Evolutionary conservation across 164 flowering plant species (phyloP), one percentile per base, ranked within the genome.

Genomic region (Aristolochia fimbriata): DNA sequence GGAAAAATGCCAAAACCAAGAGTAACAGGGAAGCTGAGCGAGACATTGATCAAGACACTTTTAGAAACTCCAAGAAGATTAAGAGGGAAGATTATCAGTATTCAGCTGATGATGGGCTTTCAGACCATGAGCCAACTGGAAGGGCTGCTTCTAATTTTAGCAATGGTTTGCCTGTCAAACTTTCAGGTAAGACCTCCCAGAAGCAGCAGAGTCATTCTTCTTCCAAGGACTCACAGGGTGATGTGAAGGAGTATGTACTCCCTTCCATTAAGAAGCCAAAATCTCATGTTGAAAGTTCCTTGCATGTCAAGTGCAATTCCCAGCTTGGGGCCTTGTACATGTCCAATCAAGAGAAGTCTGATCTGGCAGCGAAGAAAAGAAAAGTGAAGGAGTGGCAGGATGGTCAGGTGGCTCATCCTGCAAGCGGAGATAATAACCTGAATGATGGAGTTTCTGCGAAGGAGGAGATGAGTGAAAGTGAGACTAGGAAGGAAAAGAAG

Each of bases 31-130:
- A 56, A 27, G 22, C 61, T 57, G 77, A 74, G 77, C 74, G 81
- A 68, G 78, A 56, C 22, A 21, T 60, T 55, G 77, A 76, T 60
- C 77, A 66, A 64, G 83, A 78, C 62, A 58, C 27, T 69, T 63
- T 51, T 62, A 76, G 60, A 68, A 64, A 68, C 49, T 71, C 81
- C 57, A 90, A 93, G 84, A 90, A 87, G 73, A 53, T 61, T 9
- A 86, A 78, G 83, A 69, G 60, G 30, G 86, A 71, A 48, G 71
- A 54, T 17, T 33, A 65, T 45, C 69, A 56, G 45, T 31, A n/a
- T 67, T 33, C 59, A 33, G 78, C 71, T 58, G 82, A 71, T 57
- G 78, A 71, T 58, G 51, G 72, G 73, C 62, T 24, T 47, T 67
- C 77, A 70, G 86, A 70, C 33, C 75, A 64, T 21, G 59, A 17